Conservation (phyloP, 2,329 filamentous ascomycete species). For the Paecilomyces sp. region DNA sequence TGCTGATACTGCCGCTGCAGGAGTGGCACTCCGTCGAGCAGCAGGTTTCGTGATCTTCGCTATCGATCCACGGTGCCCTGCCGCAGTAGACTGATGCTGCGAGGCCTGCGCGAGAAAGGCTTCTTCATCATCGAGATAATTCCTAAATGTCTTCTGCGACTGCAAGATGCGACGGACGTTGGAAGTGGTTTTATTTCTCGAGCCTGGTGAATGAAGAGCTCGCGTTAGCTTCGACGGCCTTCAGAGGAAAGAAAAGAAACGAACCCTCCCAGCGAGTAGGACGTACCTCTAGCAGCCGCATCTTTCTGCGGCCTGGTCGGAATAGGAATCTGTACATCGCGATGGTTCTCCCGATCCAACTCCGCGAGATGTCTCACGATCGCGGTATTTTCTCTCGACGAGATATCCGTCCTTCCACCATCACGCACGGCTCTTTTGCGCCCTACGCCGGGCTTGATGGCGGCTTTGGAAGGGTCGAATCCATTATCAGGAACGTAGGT, state of each 20-base stretch:
- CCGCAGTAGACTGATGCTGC: constrained; percentile 11
- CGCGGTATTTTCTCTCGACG: constrained; percentile 75
- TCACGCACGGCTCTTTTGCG: constrained; percentile 67
- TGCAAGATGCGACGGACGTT: constrained; percentile 42
- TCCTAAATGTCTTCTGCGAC: constrained; percentile 44
- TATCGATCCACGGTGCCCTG: constrained; percentile 10
- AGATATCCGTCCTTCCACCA: constrained; percentile 56
- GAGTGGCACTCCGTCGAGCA: constrained; percentile 20
- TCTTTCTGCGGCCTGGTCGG: constrained; percentile 46
- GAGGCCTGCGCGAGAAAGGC: constrained; percentile 27
- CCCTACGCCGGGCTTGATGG: constrained; percentile 44
- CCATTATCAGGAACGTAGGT: constrained; percentile 77
- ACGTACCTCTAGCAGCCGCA: constrained; percentile 33
- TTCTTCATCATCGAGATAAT: constrained; percentile 46
- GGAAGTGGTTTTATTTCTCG: constrained; percentile 36
- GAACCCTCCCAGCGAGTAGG: neutral
- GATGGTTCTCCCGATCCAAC: constrained; percentile 71
- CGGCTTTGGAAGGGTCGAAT: constrained; percentile 49
- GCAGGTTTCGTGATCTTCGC: constrained; percentile 15
- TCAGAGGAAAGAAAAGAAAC: neutral
- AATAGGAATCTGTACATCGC: constrained; percentile 64
- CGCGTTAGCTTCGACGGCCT: neutral
- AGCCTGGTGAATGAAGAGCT: constrained; percentile 10
- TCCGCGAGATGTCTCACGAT: constrained; percentile 74
- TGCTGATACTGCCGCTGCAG: constrained; percentile 10